These are phyloP conservation scores for Fomitopsis palustris DNA, from an alignment of 1,284 basidiomycete genomes.

Conservation along the genomic window DNA sequence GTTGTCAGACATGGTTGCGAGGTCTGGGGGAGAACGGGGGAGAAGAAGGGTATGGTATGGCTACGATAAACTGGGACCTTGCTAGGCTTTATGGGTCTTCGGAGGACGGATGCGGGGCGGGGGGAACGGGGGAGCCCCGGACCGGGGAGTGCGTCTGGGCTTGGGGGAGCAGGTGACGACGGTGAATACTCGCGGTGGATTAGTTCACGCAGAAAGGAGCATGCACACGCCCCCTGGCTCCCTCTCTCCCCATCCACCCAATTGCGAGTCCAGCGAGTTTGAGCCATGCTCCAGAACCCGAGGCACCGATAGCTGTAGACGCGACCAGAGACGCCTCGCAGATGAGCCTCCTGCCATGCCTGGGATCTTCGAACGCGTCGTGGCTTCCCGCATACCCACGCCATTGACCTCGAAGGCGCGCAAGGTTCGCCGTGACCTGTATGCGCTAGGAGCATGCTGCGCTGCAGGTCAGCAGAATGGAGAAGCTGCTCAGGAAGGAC, in stretches of 20 bases:
- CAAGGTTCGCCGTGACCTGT: not conserved
- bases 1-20: constrained; percentile 61
- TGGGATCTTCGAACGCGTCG: not conserved
- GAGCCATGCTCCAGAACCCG: not conserved
- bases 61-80: not conserved
- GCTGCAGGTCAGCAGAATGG: not conserved
- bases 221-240: not conserved
- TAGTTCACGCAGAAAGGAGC: not conserved
- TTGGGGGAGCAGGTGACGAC: not conserved
- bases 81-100: constrained; percentile 13
- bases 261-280: not conserved
- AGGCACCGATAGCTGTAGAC: not conserved
- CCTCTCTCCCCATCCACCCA: not conserved
- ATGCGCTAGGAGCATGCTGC: not conserved
- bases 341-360: constrained; percentile 1
- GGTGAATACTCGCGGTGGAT: not conserved
- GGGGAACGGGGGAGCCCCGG: constrained; percentile 10
- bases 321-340: not conserved
- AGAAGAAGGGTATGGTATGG: constrained; percentile 7
- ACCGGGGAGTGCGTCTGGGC: constrained; percentile 13
- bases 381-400: not conserved
- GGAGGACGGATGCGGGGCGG: constrained; percentile 3
- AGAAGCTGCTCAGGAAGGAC: not conserved
- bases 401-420: not conserved
- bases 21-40: constrained; percentile 1